Conservation (phyloP, 225 moss, liverwort and hornwort species). For the Marchantia paleacea region DNA sequence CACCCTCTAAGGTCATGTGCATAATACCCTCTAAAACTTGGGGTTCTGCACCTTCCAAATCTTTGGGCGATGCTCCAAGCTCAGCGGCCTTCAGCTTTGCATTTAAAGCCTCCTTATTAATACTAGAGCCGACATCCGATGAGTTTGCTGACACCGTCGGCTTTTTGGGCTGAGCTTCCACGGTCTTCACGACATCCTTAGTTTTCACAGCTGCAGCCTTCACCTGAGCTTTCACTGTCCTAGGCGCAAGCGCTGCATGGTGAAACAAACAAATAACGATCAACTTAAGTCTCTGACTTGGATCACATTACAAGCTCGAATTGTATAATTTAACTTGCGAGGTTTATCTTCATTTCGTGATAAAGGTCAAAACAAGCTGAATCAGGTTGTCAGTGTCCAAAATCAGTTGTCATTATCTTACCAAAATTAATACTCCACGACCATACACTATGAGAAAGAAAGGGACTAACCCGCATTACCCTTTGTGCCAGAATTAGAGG, state of each 20-base stretch:
- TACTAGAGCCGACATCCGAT: conserved; percentile 14
- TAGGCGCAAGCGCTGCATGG: conserved; percentile 9
- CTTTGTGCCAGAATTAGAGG: conserved; percentile 59
- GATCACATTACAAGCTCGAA: too few relatives aligned
- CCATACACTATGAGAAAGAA: conserved; percentile 3
- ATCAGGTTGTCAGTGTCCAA: neutral
- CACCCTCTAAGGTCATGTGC: conserved; percentile 41
- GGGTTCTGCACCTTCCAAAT: conserved; percentile 27
- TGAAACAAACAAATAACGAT: too few relatives aligned
- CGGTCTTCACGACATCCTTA: conserved; percentile 15
- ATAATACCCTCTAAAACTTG: conserved; percentile 49
- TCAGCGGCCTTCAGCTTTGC: conserved; percentile 33
- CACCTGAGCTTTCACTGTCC: conserved; percentile 9
- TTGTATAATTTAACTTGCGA: too few relatives aligned
- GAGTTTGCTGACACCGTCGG: conserved; percentile 10
- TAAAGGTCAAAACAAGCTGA: neutral
- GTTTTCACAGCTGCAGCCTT: conserved; percentile 24
- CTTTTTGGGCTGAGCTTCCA: conserved; percentile 14
- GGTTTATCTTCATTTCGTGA: neutral
- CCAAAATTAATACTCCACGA: neutral
- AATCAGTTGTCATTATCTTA: neutral
- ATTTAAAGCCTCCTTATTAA: conserved; percentile 14
- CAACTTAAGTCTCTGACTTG: too few relatives aligned
- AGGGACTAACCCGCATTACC: conserved; percentile 33
- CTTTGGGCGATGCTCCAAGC: conserved; percentile 26